Evolutionary conservation across 2,329 filamentous ascomycete genomes (phyloP).

Genomic region (Dothiorella sarmentorum): DNA sequence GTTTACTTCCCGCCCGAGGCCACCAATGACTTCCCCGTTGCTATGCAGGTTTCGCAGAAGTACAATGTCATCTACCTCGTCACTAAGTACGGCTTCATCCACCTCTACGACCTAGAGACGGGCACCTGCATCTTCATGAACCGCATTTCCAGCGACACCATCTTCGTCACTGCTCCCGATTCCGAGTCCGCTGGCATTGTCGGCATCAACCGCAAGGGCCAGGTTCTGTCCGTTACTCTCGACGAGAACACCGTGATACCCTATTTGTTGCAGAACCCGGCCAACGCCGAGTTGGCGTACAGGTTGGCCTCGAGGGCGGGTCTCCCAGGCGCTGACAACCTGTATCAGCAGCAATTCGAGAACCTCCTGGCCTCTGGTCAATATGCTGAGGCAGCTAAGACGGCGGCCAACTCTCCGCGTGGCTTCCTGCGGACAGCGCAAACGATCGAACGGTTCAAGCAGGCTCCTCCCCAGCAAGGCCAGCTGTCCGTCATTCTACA

Average conservation of each 20-base stretch:
- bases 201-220: conserved; percentile 95
- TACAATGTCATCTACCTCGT: conserved; percentile 97
- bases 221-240: conserved; percentile 89
- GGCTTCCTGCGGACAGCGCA: conserved; percentile 92
- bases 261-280: conserved; percentile 94
- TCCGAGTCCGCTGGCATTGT: conserved; percentile 82
- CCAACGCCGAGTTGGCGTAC: conserved; percentile 88
- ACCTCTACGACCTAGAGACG: conserved; percentile 95
- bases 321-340: conserved; percentile 86
- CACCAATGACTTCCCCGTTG: conserved; percentile 94
- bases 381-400: conserved; percentile 86
- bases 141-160: conserved; percentile 97
- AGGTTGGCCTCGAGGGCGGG: conserved; percentile 94
- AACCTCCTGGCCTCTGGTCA: conserved; percentile 75
- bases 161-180: conserved; percentile 90
- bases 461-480: conserved; percentile 71
- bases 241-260: conserved; percentile 89
- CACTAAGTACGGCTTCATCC: conserved; percentile 98
- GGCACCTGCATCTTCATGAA: conserved; percentile 99
- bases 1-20: conserved; percentile 97
- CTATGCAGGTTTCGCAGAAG: conserved; percentile 93
- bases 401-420: conserved; percentile 92
- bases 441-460: conserved; percentile 96
- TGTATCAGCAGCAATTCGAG: conserved; percentile 92
- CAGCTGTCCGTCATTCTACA: conserved; percentile 93